Conservation (phyloP, 139 green algal genomes). For the Edaphochlamys debaryana region DNA sequence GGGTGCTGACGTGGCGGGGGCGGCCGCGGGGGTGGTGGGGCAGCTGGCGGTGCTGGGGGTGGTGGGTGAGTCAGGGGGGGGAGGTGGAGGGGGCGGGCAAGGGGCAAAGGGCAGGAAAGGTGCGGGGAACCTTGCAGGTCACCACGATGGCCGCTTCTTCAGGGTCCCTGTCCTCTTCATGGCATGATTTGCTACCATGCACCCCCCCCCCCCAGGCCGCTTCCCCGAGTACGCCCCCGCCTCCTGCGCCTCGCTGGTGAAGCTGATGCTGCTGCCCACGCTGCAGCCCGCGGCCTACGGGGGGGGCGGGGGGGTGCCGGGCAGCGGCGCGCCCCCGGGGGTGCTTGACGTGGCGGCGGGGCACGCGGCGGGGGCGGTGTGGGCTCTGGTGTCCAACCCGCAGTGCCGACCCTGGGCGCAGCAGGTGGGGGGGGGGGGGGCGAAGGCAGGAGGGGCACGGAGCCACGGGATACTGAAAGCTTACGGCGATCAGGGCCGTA, state of each 20-base stretch:
- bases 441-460: too few species aligned
- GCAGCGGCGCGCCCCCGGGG: slow-evolving; percentile 1
- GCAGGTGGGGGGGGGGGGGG: slow-evolving; percentile 24
- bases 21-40: slow-evolving; percentile 34
- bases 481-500: too few species aligned
- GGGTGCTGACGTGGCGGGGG: slow-evolving; percentile 34
- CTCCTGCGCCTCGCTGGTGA: slow-evolving; percentile 22
- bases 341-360: slow-evolving; percentile 34
- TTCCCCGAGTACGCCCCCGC: slow-evolving; percentile 34
- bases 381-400: slow-evolving; percentile 47
- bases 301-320: background rate
- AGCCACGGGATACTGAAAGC: too few species aligned
- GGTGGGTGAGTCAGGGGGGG: slow-evolving; percentile 18
- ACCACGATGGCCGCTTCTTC: too few species aligned
- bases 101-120: too few species aligned
- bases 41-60: slow-evolving; percentile 40
- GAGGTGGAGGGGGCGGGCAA: too few species aligned
- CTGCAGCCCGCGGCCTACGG: slow-evolving; percentile 17
- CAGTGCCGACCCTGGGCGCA: slow-evolving; percentile 34
- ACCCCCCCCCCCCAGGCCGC: slow-evolving; percentile 4
- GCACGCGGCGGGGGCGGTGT: slow-evolving; percentile 44
- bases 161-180: too few species aligned
- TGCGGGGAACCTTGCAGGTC: too few species aligned
- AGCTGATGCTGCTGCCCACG: slow-evolving; percentile 41
- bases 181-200: too few species aligned